phyloP scores from a whole-genome alignment of 148 eudicot species.

The Pouteria glomerata region DNA sequence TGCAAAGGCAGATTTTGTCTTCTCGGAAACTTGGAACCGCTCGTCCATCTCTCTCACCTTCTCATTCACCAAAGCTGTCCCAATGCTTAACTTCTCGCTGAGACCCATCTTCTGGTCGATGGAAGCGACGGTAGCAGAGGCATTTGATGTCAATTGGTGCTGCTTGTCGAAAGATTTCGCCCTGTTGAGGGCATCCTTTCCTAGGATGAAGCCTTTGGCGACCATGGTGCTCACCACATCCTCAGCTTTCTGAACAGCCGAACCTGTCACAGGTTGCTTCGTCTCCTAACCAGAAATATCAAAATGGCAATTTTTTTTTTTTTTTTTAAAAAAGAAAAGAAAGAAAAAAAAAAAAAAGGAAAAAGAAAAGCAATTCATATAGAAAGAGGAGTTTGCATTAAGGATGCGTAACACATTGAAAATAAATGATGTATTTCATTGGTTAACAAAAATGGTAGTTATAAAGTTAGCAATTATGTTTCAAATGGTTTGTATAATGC shows the following conservation, averaged over 20 bases:
- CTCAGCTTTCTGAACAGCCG: conserved; percentile 41
- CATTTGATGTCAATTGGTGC: conserved; percentile 37
- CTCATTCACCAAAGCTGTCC: conserved; percentile 32
- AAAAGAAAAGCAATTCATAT: neutral
- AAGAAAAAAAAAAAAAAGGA: neutral
- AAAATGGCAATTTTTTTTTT: too few relatives aligned
- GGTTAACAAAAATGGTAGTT: neutral
- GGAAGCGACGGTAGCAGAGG: conserved; percentile 41
- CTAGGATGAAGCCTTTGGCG: conserved; percentile 47
- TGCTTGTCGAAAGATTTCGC: conserved; percentile 46
- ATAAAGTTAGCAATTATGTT: neutral
- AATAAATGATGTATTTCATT: neutral
- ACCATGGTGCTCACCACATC: conserved; percentile 57
- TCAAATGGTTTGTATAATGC: neutral
- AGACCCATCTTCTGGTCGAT: conserved; percentile 42
- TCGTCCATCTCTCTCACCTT: conserved; percentile 44
- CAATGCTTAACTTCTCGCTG: conserved; percentile 32
- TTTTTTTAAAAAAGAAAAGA: too few relatives aligned
- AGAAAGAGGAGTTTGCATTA: neutral
- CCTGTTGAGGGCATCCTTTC: conserved; percentile 44
- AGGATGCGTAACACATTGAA: neutral
- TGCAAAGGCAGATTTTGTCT: conserved; percentile 39
- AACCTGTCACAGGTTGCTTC: conserved; percentile 18
- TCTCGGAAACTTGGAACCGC: conserved; percentile 39
- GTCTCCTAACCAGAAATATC: too few relatives aligned